These are phyloP conservation scores for Monosporozyma aerobia DNA, from an alignment of 805 yeast species.

Conservation along the genomic window DNA sequence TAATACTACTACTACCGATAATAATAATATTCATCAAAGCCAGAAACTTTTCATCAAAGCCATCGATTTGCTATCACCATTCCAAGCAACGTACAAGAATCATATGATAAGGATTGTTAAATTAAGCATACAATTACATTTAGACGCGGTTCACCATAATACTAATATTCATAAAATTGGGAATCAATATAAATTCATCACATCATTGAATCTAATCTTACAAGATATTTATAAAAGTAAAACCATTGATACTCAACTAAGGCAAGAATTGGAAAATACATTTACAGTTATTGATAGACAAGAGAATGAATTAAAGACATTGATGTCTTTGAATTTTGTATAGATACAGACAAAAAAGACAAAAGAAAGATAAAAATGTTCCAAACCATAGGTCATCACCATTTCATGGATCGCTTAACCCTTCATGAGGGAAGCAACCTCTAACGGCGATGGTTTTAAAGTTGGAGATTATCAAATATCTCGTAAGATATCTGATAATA, in stretches of 20 bases:
- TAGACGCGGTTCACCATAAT: slow-evolving; percentile 6
- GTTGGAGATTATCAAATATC: slow-evolving; percentile 38
- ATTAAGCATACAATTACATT: slow-evolving; percentile 19
- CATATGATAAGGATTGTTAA: slow-evolving; percentile 14
- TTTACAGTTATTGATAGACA: slow-evolving; percentile 13
- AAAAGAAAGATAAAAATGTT: slow-evolving; percentile 34
- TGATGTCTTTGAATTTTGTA: slow-evolving; percentile 21
- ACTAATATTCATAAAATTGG: slow-evolving; percentile 2
- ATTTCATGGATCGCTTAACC: slow-evolving; percentile 80
- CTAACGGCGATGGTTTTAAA: slow-evolving; percentile 97
- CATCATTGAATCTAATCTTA: slow-evolving; percentile 18
- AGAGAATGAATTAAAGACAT: slow-evolving; percentile 21
- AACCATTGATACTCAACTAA: slow-evolving; percentile 1
- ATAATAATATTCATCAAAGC: slow-evolving; percentile 4
- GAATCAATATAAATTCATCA: slow-evolving; percentile 21
- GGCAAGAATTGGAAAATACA: slow-evolving; percentile 10
- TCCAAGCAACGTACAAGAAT: not conserved
- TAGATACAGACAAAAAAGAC: slow-evolving; percentile 1
- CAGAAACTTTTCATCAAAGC: slow-evolving; percentile 18
- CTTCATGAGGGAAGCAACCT: slow-evolving; percentile 57
- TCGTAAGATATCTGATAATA: not conserved
- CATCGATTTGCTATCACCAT: slow-evolving; percentile 12
- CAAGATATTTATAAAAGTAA: slow-evolving; percentile 13
- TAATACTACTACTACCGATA: not conserved
- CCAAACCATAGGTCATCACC: slow-evolving; percentile 93